A percentile compares a stretch with the other conserved stretches of the same genome.
These are phyloP conservation scores for Saprolegnia parasitica DNA, from an alignment of 352 stramenopile species.

Conservation along the genomic window DNA sequence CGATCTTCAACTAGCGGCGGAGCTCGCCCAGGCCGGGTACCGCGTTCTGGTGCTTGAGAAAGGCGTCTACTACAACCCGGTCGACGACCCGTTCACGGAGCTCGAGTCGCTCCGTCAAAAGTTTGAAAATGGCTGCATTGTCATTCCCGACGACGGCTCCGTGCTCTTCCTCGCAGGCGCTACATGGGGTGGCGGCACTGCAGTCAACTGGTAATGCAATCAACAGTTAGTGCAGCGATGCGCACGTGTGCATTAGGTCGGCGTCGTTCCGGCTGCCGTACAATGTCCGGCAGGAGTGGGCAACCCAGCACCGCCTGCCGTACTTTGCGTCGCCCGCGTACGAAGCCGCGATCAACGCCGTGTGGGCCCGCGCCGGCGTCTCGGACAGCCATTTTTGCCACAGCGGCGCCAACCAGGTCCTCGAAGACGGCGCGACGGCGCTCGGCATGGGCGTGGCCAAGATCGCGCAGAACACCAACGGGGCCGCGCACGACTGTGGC, in stretches of 20 bases:
- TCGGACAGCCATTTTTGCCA: slow-evolving; percentile 24
- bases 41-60: slow-evolving; percentile 36
- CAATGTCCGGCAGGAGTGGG: slow-evolving; percentile 35
- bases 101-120: slow-evolving; percentile 25
- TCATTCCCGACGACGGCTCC: slow-evolving; percentile 31
- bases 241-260: too few relatives aligned
- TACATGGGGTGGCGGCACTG: slow-evolving; percentile 31
- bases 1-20: slow-evolving; percentile 1
- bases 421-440: slow-evolving; percentile 31
- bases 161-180: slow-evolving; percentile 32
- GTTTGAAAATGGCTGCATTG: slow-evolving; percentile 29
- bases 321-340: slow-evolving; percentile 32
- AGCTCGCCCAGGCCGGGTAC: slow-evolving; percentile 32
- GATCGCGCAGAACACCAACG: slow-evolving; percentile 31
- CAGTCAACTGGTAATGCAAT: slow-evolving; percentile 35
- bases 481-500: slow-evolving; percentile 26
- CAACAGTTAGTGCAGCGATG: too few relatives aligned
- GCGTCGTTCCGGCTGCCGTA: slow-evolving; percentile 31
- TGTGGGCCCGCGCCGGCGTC: slow-evolving; percentile 26
- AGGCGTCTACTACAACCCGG: slow-evolving; percentile 25
- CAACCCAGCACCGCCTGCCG: slow-evolving; percentile 25
- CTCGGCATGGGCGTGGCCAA: slow-evolving; percentile 30
- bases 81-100: slow-evolving; percentile 29
- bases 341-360: slow-evolving; percentile 25
- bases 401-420: slow-evolving; percentile 32